phyloP scores from a whole-genome alignment of 257 asterid genomes.

The Solanum clarkiae region DNA sequence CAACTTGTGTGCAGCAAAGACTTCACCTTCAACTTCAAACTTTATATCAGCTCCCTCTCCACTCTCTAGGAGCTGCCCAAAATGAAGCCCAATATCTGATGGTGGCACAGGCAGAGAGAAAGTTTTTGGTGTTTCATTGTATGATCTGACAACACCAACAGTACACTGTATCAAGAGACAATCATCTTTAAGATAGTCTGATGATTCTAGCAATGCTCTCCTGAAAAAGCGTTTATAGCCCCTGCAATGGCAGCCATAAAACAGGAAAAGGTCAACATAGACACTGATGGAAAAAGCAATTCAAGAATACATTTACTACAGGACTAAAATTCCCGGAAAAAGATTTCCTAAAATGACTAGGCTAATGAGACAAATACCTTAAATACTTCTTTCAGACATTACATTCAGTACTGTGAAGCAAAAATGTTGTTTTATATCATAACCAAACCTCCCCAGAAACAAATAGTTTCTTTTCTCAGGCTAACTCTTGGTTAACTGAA shows the following conservation, averaged over 20 bases:
- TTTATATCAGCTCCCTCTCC: constrained; percentile 7
- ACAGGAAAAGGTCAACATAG: neutral
- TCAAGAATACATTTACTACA: neutral
- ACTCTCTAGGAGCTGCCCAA: constrained; percentile 10
- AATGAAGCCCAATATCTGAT: constrained; percentile 7
- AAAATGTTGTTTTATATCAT: neutral
- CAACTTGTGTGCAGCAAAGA: constrained; percentile 9
- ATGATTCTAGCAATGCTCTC: constrained; percentile 1
- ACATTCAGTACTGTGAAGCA: neutral
- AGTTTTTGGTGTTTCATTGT: constrained; percentile 5
- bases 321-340: neutral
- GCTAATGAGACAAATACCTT: neutral
- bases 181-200: constrained; percentile 7
- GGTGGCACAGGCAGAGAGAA: neutral
- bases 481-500: neutral
- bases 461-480: neutral
- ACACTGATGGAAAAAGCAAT: neutral
- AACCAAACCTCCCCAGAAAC: neutral
- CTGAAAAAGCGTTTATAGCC: constrained; percentile 10
- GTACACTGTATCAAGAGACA: constrained; percentile 8
- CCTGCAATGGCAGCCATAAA: constrained; percentile 1
- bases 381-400: neutral
- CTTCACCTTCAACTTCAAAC: constrained; percentile 11
- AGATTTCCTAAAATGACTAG: neutral
- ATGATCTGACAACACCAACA: constrained; percentile 14